These are phyloP conservation scores for Amanita thiersii DNA, from an alignment of 768 basidiomycete genomes.

Conservation along the genomic window DNA sequence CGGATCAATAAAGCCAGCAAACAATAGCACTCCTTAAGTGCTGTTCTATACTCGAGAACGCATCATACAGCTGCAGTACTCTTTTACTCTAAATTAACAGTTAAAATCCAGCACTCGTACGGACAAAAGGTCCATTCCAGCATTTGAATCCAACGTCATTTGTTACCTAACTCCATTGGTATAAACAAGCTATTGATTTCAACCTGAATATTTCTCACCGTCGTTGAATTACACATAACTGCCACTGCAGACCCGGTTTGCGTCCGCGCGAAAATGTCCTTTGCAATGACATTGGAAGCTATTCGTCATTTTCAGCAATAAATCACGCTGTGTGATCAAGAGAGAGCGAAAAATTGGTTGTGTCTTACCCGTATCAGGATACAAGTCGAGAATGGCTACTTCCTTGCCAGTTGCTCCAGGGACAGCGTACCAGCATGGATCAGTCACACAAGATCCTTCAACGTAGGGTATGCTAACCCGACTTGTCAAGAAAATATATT, in stretches of 20 bases:
- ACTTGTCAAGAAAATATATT: neutral
- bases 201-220: conserved; percentile 23
- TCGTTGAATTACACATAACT: conserved; percentile 48
- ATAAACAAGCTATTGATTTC: neutral
- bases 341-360: neutral
- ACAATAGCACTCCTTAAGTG: too few species aligned
- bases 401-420: conserved; percentile 49
- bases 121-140: conserved; percentile 36
- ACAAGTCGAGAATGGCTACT: conserved; percentile 50
- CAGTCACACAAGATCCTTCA: conserved; percentile 50
- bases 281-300: conserved; percentile 42
- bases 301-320: conserved; percentile 17
- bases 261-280: conserved; percentile 38
- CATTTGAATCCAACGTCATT: conserved; percentile 45
- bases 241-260: conserved; percentile 31
- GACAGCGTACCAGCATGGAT: conserved; percentile 58
- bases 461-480: conserved; percentile 32
- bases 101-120: conserved; percentile 23
- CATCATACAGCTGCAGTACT: too few species aligned
- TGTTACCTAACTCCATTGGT: conserved; percentile 22
- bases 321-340: neutral
- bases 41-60: too few species aligned
- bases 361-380: conserved; percentile 42
- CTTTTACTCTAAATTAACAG: too few species aligned
- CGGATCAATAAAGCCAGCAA: too few species aligned